Conservation (phyloP, 2,329 filamentous ascomycete genomes). For the Fusarium pseudograminearum region DNA sequence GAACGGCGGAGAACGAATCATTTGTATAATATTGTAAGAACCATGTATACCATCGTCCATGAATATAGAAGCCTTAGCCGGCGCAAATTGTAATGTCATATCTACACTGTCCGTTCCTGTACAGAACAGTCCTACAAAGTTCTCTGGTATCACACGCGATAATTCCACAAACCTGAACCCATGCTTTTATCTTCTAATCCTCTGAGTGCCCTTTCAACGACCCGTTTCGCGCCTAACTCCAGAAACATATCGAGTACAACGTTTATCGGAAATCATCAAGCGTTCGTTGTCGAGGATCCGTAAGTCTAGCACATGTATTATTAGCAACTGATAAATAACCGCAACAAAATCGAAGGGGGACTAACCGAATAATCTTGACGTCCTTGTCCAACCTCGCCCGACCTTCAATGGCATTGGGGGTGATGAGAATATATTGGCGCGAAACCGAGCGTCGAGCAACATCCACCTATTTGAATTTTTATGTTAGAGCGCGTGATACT, state of each 20-base stretch:
- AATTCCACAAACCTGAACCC: slow-evolving; percentile 20
- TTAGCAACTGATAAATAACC: slow-evolving; percentile 42
- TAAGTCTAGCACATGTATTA: slow-evolving; percentile 57
- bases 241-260: slow-evolving; percentile 12
- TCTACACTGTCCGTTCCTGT: slow-evolving; percentile 13
- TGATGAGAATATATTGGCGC: slow-evolving; percentile 95
- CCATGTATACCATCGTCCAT: slow-evolving; percentile 37
- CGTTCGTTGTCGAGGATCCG: slow-evolving; percentile 69
- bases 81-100: slow-evolving; percentile 27
- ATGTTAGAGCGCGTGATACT: slow-evolving; percentile 5
- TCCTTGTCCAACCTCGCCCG: slow-evolving; percentile 71
- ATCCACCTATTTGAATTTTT: slow-evolving; percentile 68
- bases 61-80: slow-evolving; percentile 31
- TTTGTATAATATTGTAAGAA: slow-evolving; percentile 48
- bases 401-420: slow-evolving; percentile 83
- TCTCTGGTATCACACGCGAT: slow-evolving; percentile 20
- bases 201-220: slow-evolving; percentile 20
- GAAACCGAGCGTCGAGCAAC: slow-evolving; percentile 89
- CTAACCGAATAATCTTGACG: slow-evolving; percentile 81
- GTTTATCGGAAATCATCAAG: slow-evolving; percentile 46
- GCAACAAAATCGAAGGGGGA: not conserved
- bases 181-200: slow-evolving; percentile 17
- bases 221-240: slow-evolving; percentile 25
- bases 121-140: slow-evolving; percentile 16
- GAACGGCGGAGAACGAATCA: not conserved